phyloP scores from a whole-genome alignment of 306 rosid genomes.

The Quercus glauca region DNA sequence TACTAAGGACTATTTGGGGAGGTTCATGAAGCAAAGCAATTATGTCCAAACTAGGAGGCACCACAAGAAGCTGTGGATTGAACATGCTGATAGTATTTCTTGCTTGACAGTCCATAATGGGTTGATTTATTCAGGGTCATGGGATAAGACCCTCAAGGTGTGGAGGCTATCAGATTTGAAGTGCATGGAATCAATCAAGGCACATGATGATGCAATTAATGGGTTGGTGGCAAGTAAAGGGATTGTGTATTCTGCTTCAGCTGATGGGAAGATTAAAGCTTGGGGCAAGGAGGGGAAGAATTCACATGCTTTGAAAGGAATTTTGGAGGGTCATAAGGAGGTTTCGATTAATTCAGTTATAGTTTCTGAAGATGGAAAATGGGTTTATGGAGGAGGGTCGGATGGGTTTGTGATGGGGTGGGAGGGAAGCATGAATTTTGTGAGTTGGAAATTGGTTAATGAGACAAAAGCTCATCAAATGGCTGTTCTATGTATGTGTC shows the following conservation, averaged over 20 bases:
- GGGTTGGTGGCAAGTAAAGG: conserved; percentile 67
- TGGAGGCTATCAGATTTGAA: conserved; percentile 84
- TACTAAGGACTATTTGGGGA: conserved; percentile 72
- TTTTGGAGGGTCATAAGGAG: conserved; percentile 77
- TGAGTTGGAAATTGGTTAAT: conserved; percentile 59
- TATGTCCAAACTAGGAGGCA: conserved; percentile 84
- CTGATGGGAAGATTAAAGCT: conserved; percentile 89
- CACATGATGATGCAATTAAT: conserved; percentile 92
- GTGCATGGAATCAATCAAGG: conserved; percentile 83
- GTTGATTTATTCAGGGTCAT: conserved; percentile 80
- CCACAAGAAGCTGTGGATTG: conserved; percentile 82
- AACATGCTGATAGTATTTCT: conserved; percentile 87
- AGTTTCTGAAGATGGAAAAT: conserved; percentile 75
- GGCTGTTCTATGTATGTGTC: conserved; percentile 77
- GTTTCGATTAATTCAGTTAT: conserved; percentile 62
- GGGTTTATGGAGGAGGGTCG: conserved; percentile 79
- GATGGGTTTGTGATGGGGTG: conserved; percentile 78
- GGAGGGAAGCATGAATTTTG: conserved; percentile 35
- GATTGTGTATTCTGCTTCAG: conserved; percentile 88
- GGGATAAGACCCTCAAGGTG: conserved; percentile 88
- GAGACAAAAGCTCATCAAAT: conserved; percentile 68
- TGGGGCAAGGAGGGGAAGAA: conserved; percentile 57
- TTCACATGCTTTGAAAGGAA: conserved; percentile 54
- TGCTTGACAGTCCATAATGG: conserved; percentile 64
- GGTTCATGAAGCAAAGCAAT: conserved; percentile 83